Base-by-base conservation (phyloP, 2,329 filamentous ascomycete species). In the Exophiala sp. region DNA sequence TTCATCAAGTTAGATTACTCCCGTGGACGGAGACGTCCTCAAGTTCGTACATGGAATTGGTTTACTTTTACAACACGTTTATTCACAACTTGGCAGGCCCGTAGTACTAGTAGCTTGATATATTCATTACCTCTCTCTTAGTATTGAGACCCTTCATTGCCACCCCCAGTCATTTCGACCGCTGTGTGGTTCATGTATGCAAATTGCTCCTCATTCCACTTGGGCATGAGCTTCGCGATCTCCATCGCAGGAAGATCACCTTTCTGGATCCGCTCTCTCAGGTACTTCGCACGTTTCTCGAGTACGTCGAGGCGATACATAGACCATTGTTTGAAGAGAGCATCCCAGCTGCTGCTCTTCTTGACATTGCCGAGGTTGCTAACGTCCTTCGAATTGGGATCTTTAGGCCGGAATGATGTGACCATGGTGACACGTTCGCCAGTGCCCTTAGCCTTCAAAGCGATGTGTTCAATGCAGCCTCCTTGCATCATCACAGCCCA, bases 401-500 rank as follows among this genome's bases (percentile, higher is more conserved):
- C 51, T 20, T 44, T 57, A 4, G 65, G 57, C 2, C 65, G 60
- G 34, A 64, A 66, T 6, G 64, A 65, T 35, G 65, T 66, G 9
- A 67, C 62, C 14, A 61, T 65, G 3, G 61, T 62, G 36, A 67
- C 64, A 5, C 65, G 61, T 46, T 67, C 65, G 6, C 54, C 50
- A 2, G 58, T 57, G 2, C 64, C 63, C 9, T 57, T 58, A 5
- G 64, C 62, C n/a, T 58, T 60, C 14, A 63, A 55, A 20, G 65
- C 65, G 10, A 62, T 52, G 34, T 67, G 65, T 33, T 65, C 53
- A 32, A 67, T 60, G 44, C 63, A 57, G 16, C 64, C 57, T n/a
- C 65, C 65, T 59, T 67, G 65, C 24, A 67, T 60, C 43, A 67
- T 59, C 3, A 66, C 62, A 4, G 61, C 62, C 50, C 61, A 61